A percentile compares a stretch with the other conserved stretches of the same genome.
Conservation (phyloP, 192 early-diverging fungal species). For the Linnemannia exigua region DNA sequence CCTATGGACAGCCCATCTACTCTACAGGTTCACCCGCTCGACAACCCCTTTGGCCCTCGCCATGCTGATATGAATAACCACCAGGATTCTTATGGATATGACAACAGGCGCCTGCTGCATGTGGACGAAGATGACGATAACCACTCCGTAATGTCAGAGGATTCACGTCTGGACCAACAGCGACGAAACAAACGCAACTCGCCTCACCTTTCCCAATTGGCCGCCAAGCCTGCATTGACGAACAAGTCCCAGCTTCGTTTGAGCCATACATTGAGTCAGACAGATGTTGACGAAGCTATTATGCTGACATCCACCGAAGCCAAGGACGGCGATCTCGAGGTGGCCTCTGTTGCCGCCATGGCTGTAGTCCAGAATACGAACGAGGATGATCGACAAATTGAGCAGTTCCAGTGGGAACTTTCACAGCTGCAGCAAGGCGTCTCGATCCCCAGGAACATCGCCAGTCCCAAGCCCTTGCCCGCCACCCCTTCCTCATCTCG, state of each 20-base stretch:
- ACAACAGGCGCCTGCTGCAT: slow-evolving; percentile 7
- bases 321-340: not conserved
- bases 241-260: slow-evolving; percentile 33
- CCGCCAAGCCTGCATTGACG: slow-evolving; percentile 20
- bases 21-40: not conserved
- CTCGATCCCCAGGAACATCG: not conserved
- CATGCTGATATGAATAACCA: not conserved
- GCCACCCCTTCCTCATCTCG: slow-evolving; percentile 11
- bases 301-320: not conserved
- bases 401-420: slow-evolving; percentile 21
- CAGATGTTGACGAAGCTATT: slow-evolving; percentile 19
- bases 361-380: not conserved
- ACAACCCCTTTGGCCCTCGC: not conserved
- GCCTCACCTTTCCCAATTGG: slow-evolving; percentile 9
- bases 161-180: slow-evolving; percentile 19
- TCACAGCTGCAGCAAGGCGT: slow-evolving; percentile 15
- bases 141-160: not conserved
- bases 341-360: not conserved
- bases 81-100: not conserved
- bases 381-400: slow-evolving; percentile 23
- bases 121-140: slow-evolving; percentile 22
- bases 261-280: slow-evolving; percentile 28
- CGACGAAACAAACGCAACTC: slow-evolving; percentile 29
- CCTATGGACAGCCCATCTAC: not conserved
- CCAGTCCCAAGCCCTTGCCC: not conserved